phyloP scores from a whole-genome alignment of 2,329 filamentous ascomycete species.

The Stemphylium lycopersici region DNA sequence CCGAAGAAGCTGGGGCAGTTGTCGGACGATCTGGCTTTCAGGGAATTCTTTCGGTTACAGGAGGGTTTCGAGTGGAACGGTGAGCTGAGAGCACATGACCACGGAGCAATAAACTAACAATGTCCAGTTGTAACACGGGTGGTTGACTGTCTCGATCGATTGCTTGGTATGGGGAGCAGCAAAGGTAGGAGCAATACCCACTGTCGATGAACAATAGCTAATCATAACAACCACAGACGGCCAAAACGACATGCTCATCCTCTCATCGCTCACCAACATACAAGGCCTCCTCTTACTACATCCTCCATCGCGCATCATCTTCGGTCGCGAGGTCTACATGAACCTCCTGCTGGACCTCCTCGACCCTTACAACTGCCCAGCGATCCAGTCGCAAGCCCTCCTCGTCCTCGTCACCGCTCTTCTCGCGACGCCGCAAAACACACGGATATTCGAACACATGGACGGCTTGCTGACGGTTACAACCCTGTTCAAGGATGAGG shows the following conservation, averaged over 20 bases:
- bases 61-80: conserved; percentile 98
- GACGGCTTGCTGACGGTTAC: conserved; percentile 92
- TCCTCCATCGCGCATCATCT: conserved; percentile 84
- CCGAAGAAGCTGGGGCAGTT: conserved; percentile 68
- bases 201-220: background rate
- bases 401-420: conserved; percentile 89
- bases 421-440: conserved; percentile 84
- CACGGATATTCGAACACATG: conserved; percentile 87
- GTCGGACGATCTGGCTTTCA: conserved; percentile 82
- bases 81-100: conserved; percentile 40
- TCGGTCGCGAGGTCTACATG: conserved; percentile 91
- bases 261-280: conserved; percentile 85
- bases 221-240: conserved; percentile 59
- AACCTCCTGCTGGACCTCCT: conserved; percentile 94
- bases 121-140: conserved; percentile 76
- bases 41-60: conserved; percentile 95
- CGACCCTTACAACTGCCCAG: conserved; percentile 85
- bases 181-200: conserved; percentile 28
- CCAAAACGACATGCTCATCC: conserved; percentile 85
- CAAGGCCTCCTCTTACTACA: conserved; percentile 89
- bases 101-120: background rate
- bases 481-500: conserved; percentile 87
- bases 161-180: conserved; percentile 77
- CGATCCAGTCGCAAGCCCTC: conserved; percentile 87
- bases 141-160: conserved; percentile 81